Evolutionary conservation across 202 grass and related monocot species (phyloP).

Genomic region (Sporobolus alterniflorus): DNA sequence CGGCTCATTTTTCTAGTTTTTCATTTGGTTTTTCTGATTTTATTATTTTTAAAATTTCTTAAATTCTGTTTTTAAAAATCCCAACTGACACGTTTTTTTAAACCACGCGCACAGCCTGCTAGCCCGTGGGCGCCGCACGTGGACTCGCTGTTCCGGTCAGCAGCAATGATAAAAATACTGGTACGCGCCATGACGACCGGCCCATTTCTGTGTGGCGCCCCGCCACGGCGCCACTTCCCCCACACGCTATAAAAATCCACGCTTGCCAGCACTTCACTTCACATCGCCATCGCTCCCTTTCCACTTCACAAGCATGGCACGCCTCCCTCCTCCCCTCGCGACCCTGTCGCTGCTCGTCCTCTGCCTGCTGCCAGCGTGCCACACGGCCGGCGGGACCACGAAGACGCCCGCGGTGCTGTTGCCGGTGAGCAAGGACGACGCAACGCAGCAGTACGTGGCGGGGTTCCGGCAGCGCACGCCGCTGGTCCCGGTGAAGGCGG

Average conservation of each 20-base stretch:
- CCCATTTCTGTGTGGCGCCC: slow-evolving; percentile 42
- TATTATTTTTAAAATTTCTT: no score
- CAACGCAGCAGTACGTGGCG: slow-evolving; percentile 65
- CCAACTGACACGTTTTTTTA: no score
- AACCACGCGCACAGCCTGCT: no score
- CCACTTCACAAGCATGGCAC: slow-evolving; percentile 27
- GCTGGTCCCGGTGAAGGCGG: slow-evolving; percentile 42
- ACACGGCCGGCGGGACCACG: background rate
- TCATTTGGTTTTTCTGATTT: no score
- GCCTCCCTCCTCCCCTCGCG: background rate
- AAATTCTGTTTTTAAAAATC: no score
- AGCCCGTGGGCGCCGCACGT: background rate
- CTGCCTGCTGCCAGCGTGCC: background rate
- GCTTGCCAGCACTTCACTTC: background rate
- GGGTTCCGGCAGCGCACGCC: slow-evolving; percentile 68
- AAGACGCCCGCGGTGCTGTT: slow-evolving; percentile 48
- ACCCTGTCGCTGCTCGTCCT: slow-evolving; percentile 7
- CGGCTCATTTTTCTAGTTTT: no score
- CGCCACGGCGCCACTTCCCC: slow-evolving; percentile 23
- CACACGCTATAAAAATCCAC: slow-evolving; percentile 9
- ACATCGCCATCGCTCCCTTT: background rate
- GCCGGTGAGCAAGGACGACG: slow-evolving; percentile 54
- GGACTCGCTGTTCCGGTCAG: background rate
- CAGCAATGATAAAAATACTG: background rate
- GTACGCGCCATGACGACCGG: background rate